phyloP scores from a whole-genome alignment of 345 rosid species.

The Jatropha curcas region DNA sequence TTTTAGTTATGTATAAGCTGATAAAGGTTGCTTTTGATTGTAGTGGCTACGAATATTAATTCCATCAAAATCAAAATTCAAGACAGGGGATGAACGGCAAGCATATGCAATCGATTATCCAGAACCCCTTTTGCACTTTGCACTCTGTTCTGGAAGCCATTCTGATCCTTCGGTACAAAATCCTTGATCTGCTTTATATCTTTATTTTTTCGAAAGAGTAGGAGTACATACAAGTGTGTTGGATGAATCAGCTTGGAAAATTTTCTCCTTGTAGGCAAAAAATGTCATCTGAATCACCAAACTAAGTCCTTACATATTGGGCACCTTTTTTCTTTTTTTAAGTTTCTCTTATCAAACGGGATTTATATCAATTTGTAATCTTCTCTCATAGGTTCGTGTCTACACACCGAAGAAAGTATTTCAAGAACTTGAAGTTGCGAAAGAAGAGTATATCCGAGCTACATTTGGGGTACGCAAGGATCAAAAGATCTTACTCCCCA shows the following conservation, averaged over 20 bases:
- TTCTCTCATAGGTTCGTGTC: constrained; percentile 61
- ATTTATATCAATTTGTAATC: constrained; percentile 1
- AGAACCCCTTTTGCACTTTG: constrained; percentile 78
- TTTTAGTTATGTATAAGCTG: constrained; percentile 1
- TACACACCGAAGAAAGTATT: constrained; percentile 69
- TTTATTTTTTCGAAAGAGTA: too few relatives aligned
- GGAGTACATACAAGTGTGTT: too few relatives aligned
- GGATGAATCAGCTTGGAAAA: too few relatives aligned
- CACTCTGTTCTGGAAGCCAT: constrained; percentile 88
- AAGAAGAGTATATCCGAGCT: constrained; percentile 85
- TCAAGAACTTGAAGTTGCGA: constrained; percentile 82
- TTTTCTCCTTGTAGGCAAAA: too few relatives aligned
- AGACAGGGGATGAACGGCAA: constrained; percentile 65
- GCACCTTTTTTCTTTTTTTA: background rate
- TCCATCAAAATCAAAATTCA: constrained; percentile 69
- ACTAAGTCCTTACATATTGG: background rate
- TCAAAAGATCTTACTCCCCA: constrained; percentile 74
- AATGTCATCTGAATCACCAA: background rate
- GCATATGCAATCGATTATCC: constrained; percentile 62
- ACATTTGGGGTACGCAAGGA: constrained; percentile 67
- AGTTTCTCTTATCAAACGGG: background rate
- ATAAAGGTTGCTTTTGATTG: constrained; percentile 29
- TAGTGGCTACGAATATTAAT: constrained; percentile 85
- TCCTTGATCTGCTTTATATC: constrained; percentile 14
- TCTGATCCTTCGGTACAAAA: constrained; percentile 90